Base-by-base conservation (phyloP, 2,329 filamentous ascomycete genomes). In the Lecanicillium sp. region DNA sequence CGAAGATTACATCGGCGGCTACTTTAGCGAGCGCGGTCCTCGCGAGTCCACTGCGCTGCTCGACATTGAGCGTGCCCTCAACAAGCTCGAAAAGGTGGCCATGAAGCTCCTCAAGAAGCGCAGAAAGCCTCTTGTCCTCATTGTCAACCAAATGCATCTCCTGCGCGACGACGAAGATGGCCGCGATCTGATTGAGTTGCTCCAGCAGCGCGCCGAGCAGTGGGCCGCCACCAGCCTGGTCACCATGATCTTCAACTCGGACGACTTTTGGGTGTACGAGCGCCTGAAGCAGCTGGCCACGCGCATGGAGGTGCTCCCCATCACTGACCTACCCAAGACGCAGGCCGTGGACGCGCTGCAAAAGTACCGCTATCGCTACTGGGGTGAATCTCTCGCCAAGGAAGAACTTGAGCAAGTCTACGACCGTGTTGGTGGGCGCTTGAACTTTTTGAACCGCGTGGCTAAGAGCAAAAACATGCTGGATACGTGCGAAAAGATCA, bases 211-310 rank as follows among this genome's bases (percentile, higher is more conserved):
- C 26, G 91, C 93, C 1, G 93, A 98, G 67, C 87, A 93, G 65
- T 98, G 93, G 93, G 91, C 93, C 1, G 93, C 91, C 1, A 82
- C 87, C 17, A 91, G 89, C 55, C 77, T 98, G 8, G 87, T 94
- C 24, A 97, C 93, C 1, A 79, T 89, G 74, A 83, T 98, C 27
- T 90, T 98, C 70, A 97, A 96, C 67, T 90, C 84, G 46, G 93
- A 98, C 66, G 93, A 97, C 63, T 98, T 95, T 68, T 98, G 93
- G 93, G 87, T 98, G 1, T 97, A 96, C 60, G 93, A 98, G 65
- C 80, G 90, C 12, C 71, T 98, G 44, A 96, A 96, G 72, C 84
- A 88, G 63, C 84, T 95, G 51, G 88, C 90, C 3, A 95, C 90
- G 2, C 82, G 93, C 38, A 95, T 98, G 88, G 90, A 96, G 61